phyloP scores from a whole-genome alignment of 75 land plant species.

The Cunninghamia lanceolata region DNA sequence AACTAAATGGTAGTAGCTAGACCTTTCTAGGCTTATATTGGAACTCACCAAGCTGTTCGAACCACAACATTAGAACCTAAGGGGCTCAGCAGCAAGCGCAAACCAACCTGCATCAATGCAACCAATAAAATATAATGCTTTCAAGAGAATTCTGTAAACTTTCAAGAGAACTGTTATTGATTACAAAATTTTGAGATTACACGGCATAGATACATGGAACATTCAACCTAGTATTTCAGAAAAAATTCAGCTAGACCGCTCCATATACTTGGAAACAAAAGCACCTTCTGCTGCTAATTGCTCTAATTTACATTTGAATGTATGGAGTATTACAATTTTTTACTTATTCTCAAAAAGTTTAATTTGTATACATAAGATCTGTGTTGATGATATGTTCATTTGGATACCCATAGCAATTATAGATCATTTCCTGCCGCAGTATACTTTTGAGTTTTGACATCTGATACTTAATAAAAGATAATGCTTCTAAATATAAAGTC shows the following conservation, averaged over 20 bases:
- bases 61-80: slow-evolving; percentile 51
- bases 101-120: slow-evolving; percentile 47
- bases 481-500: background rate
- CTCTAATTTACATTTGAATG: background rate
- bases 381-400: background rate
- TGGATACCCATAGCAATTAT: background rate
- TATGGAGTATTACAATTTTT: background rate
- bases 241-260: background rate
- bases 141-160: background rate
- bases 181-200: background rate
- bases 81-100: slow-evolving; percentile 54
- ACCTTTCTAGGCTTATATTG: background rate
- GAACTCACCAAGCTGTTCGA: slow-evolving; percentile 58
- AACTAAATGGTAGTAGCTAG: background rate
- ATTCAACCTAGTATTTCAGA: background rate
- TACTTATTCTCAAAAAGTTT: background rate
- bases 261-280: background rate
- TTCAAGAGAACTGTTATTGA: background rate
- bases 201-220: background rate
- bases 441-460: background rate
- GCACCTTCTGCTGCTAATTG: background rate
- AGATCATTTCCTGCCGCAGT: background rate
- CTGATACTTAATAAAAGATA: background rate
- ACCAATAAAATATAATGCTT: background rate
- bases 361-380: background rate